Percentiles rank a stretch among this genome's conserved stretches.
These are phyloP conservation scores for Spergularia bocconei DNA, from an alignment of 148 eudicot genomes.

Conservation along the genomic window DNA sequence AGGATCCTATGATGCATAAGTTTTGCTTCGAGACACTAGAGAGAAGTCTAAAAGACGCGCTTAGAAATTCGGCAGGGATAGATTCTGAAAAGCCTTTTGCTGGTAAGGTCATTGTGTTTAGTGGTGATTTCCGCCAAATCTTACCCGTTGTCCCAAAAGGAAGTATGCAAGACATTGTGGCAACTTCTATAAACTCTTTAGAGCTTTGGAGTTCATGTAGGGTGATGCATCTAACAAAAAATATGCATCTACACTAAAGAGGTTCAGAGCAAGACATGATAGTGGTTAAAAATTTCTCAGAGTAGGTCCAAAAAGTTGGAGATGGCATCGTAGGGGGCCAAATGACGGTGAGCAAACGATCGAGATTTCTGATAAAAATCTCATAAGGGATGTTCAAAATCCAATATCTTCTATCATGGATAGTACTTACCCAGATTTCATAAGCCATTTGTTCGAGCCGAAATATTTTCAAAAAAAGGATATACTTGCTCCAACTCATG, in stretches of 20 bases:
- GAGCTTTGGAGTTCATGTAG: neutral
- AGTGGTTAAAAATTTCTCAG: neutral
- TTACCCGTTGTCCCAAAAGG: no score
- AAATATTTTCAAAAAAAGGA: no score
- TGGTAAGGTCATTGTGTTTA: no score
- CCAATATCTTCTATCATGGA: neutral
- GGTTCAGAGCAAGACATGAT: no score
- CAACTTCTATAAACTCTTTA: neutral
- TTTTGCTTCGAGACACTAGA: conserved; percentile 1
- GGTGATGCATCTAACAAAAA: neutral
- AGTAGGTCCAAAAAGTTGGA: neutral
- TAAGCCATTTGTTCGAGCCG: no score
- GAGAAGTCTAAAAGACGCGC: neutral
- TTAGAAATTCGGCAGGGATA: neutral
- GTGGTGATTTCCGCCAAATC: no score
- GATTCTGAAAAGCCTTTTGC: neutral
- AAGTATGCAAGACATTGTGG: neutral
- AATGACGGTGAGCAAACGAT: neutral
- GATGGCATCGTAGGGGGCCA: neutral
- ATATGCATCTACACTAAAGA: no score
- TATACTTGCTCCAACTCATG: neutral
- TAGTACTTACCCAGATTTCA: no score
- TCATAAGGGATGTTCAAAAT: neutral
- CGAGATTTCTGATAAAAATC: neutral
- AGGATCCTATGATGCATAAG: conserved; percentile 13